A percentile compares a stretch with the other conserved stretches of the same genome.
Evolutionary conservation across 306 rosid genomes (phyloP).

Genomic region (Vigna unguiculata): DNA sequence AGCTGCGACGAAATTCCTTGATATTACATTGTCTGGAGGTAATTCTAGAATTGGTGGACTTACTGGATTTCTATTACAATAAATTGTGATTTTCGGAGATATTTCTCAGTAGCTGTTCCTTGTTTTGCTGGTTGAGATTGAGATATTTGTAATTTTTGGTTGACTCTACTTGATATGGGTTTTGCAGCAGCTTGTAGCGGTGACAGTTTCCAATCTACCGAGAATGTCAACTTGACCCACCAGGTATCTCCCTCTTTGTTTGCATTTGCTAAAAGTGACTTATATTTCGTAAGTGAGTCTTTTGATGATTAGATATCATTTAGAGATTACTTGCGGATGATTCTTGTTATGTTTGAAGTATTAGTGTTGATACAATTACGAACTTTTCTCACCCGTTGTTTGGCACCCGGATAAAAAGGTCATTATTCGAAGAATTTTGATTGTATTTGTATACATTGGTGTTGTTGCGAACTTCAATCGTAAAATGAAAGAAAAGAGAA

Average conservation of each 20-base stretch:
- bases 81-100: conserved; percentile 3
- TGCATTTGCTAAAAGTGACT: conserved; percentile 20
- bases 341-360: too few species aligned
- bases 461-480: too few species aligned
- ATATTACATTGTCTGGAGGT: conserved; percentile 52
- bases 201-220: conserved; percentile 40
- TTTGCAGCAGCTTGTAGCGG: conserved; percentile 55
- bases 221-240: conserved; percentile 44
- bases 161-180: conserved; percentile 40
- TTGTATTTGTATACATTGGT: too few species aligned
- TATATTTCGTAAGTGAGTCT: neutral
- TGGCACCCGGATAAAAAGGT: too few species aligned
- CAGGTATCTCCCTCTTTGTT: conserved; percentile 60
- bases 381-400: too few species aligned
- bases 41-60: conserved; percentile 41
- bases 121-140: conserved; percentile 24
- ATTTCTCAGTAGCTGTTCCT: conserved; percentile 4
- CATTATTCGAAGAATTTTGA: too few species aligned
- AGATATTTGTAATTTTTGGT: conserved; percentile 10
- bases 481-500: too few species aligned
- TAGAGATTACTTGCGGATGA: too few species aligned
- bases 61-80: conserved; percentile 21
- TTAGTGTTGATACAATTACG: too few species aligned
- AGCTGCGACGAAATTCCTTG: conserved; percentile 39
- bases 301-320: too few species aligned